Evolutionary conservation across 1,284 basidiomycete genomes (phyloP).

Genomic region (Tetrapyrgos nigripes): DNA sequence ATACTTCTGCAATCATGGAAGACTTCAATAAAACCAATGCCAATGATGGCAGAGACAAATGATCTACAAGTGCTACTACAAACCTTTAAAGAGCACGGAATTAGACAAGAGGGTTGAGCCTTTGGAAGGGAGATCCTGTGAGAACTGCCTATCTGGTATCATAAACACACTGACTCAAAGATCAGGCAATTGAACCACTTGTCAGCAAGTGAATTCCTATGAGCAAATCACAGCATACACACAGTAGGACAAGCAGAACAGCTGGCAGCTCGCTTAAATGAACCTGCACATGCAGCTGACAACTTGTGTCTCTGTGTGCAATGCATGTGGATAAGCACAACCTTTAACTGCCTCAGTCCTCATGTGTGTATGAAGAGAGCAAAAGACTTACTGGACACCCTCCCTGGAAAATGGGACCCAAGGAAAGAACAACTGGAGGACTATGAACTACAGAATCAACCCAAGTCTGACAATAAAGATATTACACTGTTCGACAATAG

Average conservation of each 20-base stretch:
- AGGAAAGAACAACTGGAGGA: too few relatives aligned
- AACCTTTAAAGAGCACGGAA: conserved; percentile 13
- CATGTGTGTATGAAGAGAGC: too few relatives aligned
- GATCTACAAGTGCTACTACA: conserved; percentile 14
- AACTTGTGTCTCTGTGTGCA: conserved; percentile 7
- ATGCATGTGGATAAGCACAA: too few relatives aligned
- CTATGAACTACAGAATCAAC: not conserved
- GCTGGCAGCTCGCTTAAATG: conserved; percentile 6
- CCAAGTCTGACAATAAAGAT: conserved; percentile 5
- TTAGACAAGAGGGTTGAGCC: conserved; percentile 9
- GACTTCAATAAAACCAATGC: conserved; percentile 15
- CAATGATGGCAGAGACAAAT: not conserved
- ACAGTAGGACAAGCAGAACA: conserved; percentile 18
- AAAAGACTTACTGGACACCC: too few relatives aligned
- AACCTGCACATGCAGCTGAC: not conserved
- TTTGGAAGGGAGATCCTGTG: conserved; percentile 9
- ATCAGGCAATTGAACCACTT: not conserved
- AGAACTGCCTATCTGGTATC: conserved; percentile 17
- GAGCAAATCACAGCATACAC: conserved; percentile 19
- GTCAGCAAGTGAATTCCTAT: conserved; percentile 17
- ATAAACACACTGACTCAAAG: not conserved
- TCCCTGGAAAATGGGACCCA: too few relatives aligned
- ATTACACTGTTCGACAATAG: conserved; percentile 13
- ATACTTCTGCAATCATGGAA: conserved; percentile 18
- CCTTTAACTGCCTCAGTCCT: too few relatives aligned